Evolutionary conservation across 768 basidiomycete genomes (phyloP), one percentile per base, ranked within the genome.

Genomic region (Boletus sp.): DNA sequence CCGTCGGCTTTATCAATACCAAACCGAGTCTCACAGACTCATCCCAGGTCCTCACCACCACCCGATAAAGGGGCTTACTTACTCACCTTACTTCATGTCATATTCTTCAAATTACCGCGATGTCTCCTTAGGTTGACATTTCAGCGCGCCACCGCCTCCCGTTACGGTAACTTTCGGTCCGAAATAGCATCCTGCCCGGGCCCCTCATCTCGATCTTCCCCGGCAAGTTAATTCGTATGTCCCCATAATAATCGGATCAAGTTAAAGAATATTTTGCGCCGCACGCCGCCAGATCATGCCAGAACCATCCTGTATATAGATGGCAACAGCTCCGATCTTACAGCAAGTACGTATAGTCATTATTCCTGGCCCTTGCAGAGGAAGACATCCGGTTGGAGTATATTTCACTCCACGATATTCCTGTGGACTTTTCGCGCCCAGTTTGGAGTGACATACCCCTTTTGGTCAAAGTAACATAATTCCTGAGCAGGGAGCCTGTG

Each of bases 161-260:
- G 24, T n/a, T 33, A 33, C 33, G 15, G 40, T 41, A 45, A 11
- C 35, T 12, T 12, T 36, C 12, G 33, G 24, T 30, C 47, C 35
- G 36, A 44, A 33, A 30, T 29, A 37, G 40, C 18, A 29, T 49
- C 11, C 29, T 28, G 7, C 14, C n/a, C n/a, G n/a, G n/a, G n/a
- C n/a, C 5, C 12, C 30, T 20, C 14, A 12, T 28, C 32, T 50
- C 45, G 15, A 49, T 60, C 20, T 33, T 30, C 30, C 32, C 15
- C 29, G 17, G 55, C 55, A 35, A 35, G 30, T 14, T 29, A 33
- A 39, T 32, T 32, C 10, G n/a, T 40, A 37, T 48, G 14, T 35
- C 28, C 11, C 45, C 55, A 52, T 30, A 14, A 57, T 53, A 47
- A 24, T 47, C 53, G 59, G 64, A 65, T 54, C 63, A 44, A 45